Conservation (phyloP, 2,329 filamentous ascomycete species). For the Sclerotinia trifoliorum region DNA sequence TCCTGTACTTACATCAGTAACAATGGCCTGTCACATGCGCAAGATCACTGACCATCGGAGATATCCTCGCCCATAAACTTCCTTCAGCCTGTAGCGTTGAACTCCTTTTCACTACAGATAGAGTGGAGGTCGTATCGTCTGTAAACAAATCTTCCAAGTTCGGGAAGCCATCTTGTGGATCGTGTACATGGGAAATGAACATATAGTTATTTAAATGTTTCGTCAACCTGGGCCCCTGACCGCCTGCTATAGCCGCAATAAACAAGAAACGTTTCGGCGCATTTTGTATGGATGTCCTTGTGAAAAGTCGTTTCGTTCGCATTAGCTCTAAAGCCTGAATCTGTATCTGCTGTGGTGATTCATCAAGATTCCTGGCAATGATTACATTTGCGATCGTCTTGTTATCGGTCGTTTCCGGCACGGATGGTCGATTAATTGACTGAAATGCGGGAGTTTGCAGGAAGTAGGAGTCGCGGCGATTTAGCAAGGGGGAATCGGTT, state of each 20-base stretch:
- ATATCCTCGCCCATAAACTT: conserved; percentile 33
- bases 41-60: conserved; percentile 30
- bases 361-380: conserved; percentile 76
- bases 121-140: conserved; percentile 37
- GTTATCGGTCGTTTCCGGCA: conserved; percentile 45
- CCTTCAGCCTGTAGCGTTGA: conserved; percentile 25
- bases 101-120: conserved; percentile 39
- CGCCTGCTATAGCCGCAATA: conserved; percentile 64
- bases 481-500: conserved; percentile 34
- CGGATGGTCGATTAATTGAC: conserved; percentile 37
- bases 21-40: background rate
- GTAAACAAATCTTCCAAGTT: conserved; percentile 65
- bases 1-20: conserved; percentile 32
- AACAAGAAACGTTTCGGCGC: conserved; percentile 79
- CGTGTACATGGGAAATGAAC: conserved; percentile 84
- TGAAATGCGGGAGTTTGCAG: conserved; percentile 34
- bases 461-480: conserved; percentile 40
- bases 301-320: conserved; percentile 74
- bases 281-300: conserved; percentile 68
- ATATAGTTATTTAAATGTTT: conserved; percentile 75
- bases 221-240: conserved; percentile 51
- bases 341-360: conserved; percentile 72
- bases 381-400: conserved; percentile 75
- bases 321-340: conserved; percentile 78
- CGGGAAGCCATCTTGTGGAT: conserved; percentile 66